These are phyloP conservation scores for Nosema muscidifuracis DNA, from an alignment of 371 early-diverging fungal species.

Conservation along the genomic window DNA sequence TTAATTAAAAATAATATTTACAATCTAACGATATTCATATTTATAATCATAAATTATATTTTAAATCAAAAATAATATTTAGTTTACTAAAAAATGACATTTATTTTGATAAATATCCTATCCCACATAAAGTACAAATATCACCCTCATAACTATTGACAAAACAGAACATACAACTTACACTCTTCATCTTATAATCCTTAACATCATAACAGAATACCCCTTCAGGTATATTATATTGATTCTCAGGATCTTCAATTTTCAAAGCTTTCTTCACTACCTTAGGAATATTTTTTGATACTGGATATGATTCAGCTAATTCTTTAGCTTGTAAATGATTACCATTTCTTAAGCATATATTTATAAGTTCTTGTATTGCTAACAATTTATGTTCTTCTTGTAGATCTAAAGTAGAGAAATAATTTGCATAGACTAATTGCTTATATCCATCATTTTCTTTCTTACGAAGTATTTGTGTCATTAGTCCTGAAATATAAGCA, in stretches of 20 bases:
- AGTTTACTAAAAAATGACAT: neutral
- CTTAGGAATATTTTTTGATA: neutral
- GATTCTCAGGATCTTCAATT: neutral
- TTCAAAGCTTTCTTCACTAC: slow-evolving; percentile 4
- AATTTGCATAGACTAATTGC: slow-evolving; percentile 45
- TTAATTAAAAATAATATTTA: no score
- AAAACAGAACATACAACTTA: slow-evolving; percentile 34
- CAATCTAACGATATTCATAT: no score
- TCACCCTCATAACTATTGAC: slow-evolving; percentile 15
- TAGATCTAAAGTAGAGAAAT: slow-evolving; percentile 45
- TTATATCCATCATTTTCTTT: slow-evolving; percentile 32
- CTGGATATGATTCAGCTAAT: slow-evolving; percentile 6
- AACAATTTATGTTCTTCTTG: slow-evolving; percentile 34
- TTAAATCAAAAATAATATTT: neutral
- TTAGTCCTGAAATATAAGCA: slow-evolving; percentile 48
- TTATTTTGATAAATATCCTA: slow-evolving; percentile 34
- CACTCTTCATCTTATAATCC: neutral
- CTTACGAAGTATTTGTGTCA: slow-evolving; percentile 42
- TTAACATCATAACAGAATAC: slow-evolving; percentile 36
- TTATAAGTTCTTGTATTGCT: slow-evolving; percentile 27
- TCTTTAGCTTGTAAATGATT: slow-evolving; percentile 51
- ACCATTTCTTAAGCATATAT: slow-evolving; percentile 49
- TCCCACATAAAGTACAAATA: slow-evolving; percentile 30
- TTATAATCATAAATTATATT: no score
- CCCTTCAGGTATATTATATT: slow-evolving; percentile 11